Percentiles rank a stretch among this genome's conserved stretches.
Conservation (phyloP, 495 filamentous ascomycete species). For the Parathielavia appendiculata region DNA sequence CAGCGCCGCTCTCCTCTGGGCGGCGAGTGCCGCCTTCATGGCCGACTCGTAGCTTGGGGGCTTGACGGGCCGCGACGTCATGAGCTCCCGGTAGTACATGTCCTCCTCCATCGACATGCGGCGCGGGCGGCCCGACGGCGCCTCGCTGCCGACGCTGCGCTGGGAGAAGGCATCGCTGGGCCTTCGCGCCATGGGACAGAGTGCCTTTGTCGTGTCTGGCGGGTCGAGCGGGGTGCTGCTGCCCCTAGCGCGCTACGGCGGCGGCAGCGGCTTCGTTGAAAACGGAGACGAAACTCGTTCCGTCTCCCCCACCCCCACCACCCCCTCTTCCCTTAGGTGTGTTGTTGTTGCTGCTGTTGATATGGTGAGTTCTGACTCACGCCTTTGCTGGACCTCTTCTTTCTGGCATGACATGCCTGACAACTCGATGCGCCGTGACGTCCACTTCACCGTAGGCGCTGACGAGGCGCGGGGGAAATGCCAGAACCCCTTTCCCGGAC, state of each 20-base stretch:
- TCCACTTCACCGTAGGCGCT: neutral
- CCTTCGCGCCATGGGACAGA: slow-evolving; percentile 27
- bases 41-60: slow-evolving; percentile 38
- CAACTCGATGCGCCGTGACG: slow-evolving; percentile 6
- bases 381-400: slow-evolving; percentile 22
- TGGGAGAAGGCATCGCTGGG: slow-evolving; percentile 34
- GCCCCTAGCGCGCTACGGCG: slow-evolving; percentile 5
- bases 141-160: slow-evolving; percentile 25
- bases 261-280: slow-evolving; percentile 3
- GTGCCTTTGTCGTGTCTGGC: slow-evolving; percentile 12
- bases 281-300: neutral
- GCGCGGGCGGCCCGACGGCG: slow-evolving; percentile 28
- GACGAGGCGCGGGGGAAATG: neutral
- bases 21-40: slow-evolving; percentile 28
- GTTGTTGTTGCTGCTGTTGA: slow-evolving; percentile 2
- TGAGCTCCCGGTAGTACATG: slow-evolving; percentile 35
- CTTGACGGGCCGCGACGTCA: slow-evolving; percentile 33
- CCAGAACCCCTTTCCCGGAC: neutral
- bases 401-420: slow-evolving; percentile 26
- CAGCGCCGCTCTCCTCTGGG: slow-evolving; percentile 32
- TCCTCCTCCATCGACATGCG: slow-evolving; percentile 42
- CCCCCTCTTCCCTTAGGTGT: slow-evolving; percentile 10
- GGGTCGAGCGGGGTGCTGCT: neutral
- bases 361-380: slow-evolving; percentile 18
- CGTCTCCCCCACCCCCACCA: slow-evolving; percentile 18